Percentiles rank a stretch among this genome's conserved stretches.
Evolutionary conservation across 495 filamentous ascomycete genomes (phyloP).

Genomic region (Lasiosphaeria miniovina): DNA sequence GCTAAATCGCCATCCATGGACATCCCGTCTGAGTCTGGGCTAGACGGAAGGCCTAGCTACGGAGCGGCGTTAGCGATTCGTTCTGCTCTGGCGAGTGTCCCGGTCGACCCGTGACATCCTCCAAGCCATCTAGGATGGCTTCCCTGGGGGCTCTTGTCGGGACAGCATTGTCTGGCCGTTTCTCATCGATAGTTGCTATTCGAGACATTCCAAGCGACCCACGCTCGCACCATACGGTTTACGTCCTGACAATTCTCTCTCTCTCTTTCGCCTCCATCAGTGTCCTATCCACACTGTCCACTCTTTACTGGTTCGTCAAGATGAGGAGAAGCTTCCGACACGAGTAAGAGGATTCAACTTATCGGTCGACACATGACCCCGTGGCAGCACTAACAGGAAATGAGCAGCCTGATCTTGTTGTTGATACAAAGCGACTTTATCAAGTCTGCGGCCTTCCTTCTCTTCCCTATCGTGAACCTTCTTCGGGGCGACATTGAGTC

Average conservation of each 20-base stretch:
- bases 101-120: neutral
- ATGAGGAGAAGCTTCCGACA: conserved; percentile 74
- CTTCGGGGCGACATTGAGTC: conserved; percentile 46
- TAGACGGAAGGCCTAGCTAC: conserved; percentile 20
- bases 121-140: conserved; percentile 3
- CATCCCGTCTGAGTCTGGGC: conserved; percentile 16
- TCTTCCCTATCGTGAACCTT: conserved; percentile 56
- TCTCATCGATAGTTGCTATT: neutral
- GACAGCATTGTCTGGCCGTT: neutral
- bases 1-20: conserved; percentile 10
- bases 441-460: conserved; percentile 62
- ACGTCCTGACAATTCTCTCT: conserved; percentile 25
- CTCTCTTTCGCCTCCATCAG: conserved; percentile 47
- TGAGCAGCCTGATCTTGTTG: conserved; percentile 62
- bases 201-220: neutral
- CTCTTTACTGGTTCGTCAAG: conserved; percentile 69
- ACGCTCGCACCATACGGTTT: conserved; percentile 5
- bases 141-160: conserved; percentile 3
- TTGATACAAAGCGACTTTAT: conserved; percentile 66
- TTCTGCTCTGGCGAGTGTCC: neutral
- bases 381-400: conserved; percentile 6
- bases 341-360: conserved; percentile 49
- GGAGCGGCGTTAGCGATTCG: neutral
- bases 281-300: conserved; percentile 45
- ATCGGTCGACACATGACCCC: neutral